phyloP scores from a whole-genome alignment of 257 asterid species.

The Solanum megistacrolobum region DNA sequence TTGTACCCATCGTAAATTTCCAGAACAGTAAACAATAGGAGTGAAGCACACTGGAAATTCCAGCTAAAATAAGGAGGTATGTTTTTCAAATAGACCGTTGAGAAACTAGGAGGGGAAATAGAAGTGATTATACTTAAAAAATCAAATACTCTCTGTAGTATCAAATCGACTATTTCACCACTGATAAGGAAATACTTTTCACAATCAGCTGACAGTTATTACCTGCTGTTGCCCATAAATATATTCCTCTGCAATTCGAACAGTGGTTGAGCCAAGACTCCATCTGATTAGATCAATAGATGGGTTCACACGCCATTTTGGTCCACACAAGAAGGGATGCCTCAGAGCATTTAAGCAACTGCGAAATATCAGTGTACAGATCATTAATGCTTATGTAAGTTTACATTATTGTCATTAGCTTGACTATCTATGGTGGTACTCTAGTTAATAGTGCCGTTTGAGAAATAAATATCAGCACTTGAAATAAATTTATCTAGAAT shows the following conservation, averaged over 20 bases:
- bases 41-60: neutral
- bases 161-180: neutral
- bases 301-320: constrained; percentile 84
- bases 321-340: constrained; percentile 98
- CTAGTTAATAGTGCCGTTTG: neutral
- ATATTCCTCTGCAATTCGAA: constrained; percentile 90
- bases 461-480: neutral
- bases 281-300: constrained; percentile 87
- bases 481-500: neutral
- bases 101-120: neutral
- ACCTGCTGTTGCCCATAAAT: constrained; percentile 93
- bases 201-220: constrained; percentile 1
- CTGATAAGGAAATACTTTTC: neutral
- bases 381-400: neutral
- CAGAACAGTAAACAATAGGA: neutral
- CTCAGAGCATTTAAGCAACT: constrained; percentile 92
- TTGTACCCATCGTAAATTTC: neutral
- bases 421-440: neutral
- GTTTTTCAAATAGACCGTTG: neutral
- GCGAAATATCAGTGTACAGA: constrained; percentile 5
- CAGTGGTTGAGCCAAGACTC: constrained; percentile 92
- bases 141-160: neutral
- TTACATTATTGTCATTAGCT: neutral
- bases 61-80: neutral
- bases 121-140: neutral